Conservation (phyloP, 2,329 filamentous ascomycete species). For the Clonostachys sp. region DNA sequence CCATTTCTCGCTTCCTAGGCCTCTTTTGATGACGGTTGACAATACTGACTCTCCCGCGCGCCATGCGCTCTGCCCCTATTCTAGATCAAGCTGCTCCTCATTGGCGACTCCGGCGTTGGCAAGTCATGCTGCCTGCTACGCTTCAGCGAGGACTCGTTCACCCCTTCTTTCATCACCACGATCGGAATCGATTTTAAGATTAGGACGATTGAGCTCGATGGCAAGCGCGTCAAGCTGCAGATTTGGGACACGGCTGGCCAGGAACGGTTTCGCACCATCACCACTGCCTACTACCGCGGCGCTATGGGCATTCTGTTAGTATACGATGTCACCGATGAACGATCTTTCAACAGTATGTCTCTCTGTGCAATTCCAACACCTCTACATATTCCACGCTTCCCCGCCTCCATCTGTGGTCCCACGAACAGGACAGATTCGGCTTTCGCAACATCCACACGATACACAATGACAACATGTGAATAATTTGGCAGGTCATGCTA, state of each 20-base stretch:
- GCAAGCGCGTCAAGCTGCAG: conserved; percentile 97
- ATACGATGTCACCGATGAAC: conserved; percentile 96
- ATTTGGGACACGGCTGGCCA: conserved; percentile 99
- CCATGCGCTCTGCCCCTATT: background rate
- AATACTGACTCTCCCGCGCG: background rate
- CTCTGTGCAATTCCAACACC: background rate
- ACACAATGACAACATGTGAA: too few species aligned
- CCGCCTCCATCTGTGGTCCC: background rate
- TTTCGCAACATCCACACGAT: too few species aligned
- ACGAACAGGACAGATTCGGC: too few species aligned
- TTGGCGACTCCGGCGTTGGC: conserved; percentile 93
- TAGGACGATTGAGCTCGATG: conserved; percentile 96
- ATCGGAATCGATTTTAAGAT: conserved; percentile 99
- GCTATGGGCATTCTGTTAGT: conserved; percentile 98
- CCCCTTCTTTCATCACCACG: conserved; percentile 95
- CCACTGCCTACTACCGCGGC: conserved; percentile 95
- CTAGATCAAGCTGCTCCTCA: conserved; percentile 94
- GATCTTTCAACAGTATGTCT: conserved; percentile 85
- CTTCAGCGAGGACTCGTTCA: conserved; percentile 97
- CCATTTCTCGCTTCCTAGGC: background rate
- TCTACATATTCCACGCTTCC: conserved; percentile 1
- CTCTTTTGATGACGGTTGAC: background rate
- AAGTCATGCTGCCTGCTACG: conserved; percentile 96
- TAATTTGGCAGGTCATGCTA: background rate
- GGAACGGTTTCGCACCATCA: conserved; percentile 98